Evolutionary conservation across 495 filamentous ascomycete species (phyloP).

Genomic region (Aspergillus avenaceus): DNA sequence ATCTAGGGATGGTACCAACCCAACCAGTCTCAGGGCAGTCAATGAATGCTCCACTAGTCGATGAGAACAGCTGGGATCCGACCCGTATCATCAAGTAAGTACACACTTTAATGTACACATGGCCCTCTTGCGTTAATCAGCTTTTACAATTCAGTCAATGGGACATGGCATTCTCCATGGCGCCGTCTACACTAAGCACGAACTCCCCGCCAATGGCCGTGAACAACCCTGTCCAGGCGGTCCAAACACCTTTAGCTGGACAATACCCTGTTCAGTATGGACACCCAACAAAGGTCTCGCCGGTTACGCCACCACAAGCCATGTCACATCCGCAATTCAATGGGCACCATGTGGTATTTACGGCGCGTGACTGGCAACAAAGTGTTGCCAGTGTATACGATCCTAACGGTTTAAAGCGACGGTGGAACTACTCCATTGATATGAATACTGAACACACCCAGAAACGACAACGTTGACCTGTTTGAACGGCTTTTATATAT

Average conservation of each 20-base stretch:
- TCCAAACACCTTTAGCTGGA: conserved; percentile 23
- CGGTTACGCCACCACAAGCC: conserved; percentile 39
- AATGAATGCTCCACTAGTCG: conserved; percentile 56
- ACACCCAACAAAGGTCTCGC: conserved; percentile 26
- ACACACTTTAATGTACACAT: not conserved
- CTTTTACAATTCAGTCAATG: conserved; percentile 59
- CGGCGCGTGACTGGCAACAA: conserved; percentile 94
- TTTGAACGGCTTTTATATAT: too few relatives aligned
- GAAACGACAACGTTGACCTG: conserved; percentile 38
- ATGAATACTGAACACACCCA: conserved; percentile 23
- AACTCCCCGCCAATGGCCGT: conserved; percentile 46
- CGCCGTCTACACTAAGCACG: conserved; percentile 40
- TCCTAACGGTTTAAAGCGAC: conserved; percentile 65
- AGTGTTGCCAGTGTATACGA: conserved; percentile 88
- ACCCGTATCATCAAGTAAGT: conserved; percentile 89
- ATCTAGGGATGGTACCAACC: conserved; percentile 69
- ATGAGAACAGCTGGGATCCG: conserved; percentile 82
- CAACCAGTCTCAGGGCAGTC: conserved; percentile 40
- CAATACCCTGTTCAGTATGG: conserved; percentile 41
- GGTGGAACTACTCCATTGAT: conserved; percentile 55
- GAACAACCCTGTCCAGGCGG: conserved; percentile 26
- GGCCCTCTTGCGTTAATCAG: conserved; percentile 21
- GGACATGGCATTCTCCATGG: conserved; percentile 85
- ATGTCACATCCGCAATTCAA: conserved; percentile 54
- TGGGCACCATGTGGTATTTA: conserved; percentile 66